phyloP scores from a whole-genome alignment of 768 basidiomycete genomes.

The Amanita pallidorosea region DNA sequence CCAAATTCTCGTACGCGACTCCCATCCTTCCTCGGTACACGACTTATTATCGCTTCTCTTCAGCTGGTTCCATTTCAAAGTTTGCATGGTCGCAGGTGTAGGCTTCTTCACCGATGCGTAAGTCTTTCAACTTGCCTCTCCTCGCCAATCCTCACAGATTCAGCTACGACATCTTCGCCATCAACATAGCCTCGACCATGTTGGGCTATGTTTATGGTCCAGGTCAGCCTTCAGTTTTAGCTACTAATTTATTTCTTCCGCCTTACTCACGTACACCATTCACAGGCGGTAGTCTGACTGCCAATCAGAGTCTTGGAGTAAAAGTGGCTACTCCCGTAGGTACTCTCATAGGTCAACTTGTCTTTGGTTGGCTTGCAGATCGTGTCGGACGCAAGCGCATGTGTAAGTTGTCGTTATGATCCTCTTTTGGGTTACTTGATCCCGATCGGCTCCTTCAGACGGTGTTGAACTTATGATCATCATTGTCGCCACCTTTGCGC shows the following conservation, averaged over 20 bases:
- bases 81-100: conserved; percentile 59
- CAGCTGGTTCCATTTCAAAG: conserved; percentile 82
- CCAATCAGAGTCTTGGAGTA: conserved; percentile 65
- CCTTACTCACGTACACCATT: too few species aligned
- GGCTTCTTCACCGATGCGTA: conserved; percentile 89
- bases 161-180: conserved; percentile 82
- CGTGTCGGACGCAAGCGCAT: conserved; percentile 66
- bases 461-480: conserved; percentile 75
- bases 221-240: too few species aligned
- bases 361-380: conserved; percentile 80
- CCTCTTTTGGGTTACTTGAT: background rate
- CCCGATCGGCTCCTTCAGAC: conserved; percentile 25
- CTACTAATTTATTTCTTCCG: background rate
- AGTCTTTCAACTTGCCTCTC: conserved; percentile 10
- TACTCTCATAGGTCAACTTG: conserved; percentile 61
- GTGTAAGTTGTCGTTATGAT: conserved; percentile 37
- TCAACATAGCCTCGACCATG: conserved; percentile 79
- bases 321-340: conserved; percentile 74
- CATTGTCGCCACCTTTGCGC: conserved; percentile 69
- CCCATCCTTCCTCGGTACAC: background rate
- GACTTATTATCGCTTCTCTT: conserved; percentile 3
- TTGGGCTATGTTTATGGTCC: conserved; percentile 70
- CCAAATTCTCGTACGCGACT: conserved; percentile 72
- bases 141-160: background rate
- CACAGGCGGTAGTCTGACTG: conserved; percentile 19